Conservation (phyloP, 176 grass and related monocot species). For the Raddia distichophylla region DNA sequence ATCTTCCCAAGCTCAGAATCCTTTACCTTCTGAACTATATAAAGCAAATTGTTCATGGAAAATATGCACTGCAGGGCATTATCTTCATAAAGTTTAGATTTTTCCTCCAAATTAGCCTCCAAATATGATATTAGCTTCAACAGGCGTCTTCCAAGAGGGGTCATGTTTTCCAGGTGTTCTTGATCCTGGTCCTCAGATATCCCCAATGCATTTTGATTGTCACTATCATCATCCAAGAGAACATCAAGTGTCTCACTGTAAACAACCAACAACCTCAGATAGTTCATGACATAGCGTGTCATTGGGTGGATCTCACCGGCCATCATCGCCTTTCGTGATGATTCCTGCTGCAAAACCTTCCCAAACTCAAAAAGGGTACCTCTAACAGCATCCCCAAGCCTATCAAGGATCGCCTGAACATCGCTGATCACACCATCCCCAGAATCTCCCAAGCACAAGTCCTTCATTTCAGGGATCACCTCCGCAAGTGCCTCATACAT, state of each 20-base stretch:
- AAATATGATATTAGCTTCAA: slow-evolving; percentile 80
- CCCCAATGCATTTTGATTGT: slow-evolving; percentile 34
- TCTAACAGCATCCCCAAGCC: slow-evolving; percentile 80
- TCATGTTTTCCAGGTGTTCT: slow-evolving; percentile 64
- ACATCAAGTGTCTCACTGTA: slow-evolving; percentile 67
- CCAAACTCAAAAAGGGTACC: slow-evolving; percentile 81
- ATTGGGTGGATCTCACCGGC: slow-evolving; percentile 86
- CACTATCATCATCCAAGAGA: slow-evolving; percentile 56
- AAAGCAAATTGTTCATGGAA: slow-evolving; percentile 96
- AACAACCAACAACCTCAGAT: slow-evolving; percentile 76
- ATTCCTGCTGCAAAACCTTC: slow-evolving; percentile 72
- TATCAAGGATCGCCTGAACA: slow-evolving; percentile 65
- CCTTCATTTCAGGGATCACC: slow-evolving; percentile 75
- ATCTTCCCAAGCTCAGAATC: slow-evolving; percentile 93
- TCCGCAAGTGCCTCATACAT: slow-evolving; percentile 89
- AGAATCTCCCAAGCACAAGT: slow-evolving; percentile 61
- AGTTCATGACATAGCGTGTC: slow-evolving; percentile 98
- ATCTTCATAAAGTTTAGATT: slow-evolving; percentile 96
- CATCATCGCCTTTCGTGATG: slow-evolving; percentile 65
- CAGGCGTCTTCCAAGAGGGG: slow-evolving; percentile 60
- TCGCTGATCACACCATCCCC: slow-evolving; percentile 68
- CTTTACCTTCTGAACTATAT: slow-evolving; percentile 85
- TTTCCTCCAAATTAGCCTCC: slow-evolving; percentile 87
- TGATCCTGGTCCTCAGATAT: slow-evolving; percentile 49
- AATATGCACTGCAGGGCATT: slow-evolving; percentile 78